Evolutionary conservation across 768 basidiomycete genomes (phyloP).

Genomic region (Rhodotorula diobovata): DNA sequence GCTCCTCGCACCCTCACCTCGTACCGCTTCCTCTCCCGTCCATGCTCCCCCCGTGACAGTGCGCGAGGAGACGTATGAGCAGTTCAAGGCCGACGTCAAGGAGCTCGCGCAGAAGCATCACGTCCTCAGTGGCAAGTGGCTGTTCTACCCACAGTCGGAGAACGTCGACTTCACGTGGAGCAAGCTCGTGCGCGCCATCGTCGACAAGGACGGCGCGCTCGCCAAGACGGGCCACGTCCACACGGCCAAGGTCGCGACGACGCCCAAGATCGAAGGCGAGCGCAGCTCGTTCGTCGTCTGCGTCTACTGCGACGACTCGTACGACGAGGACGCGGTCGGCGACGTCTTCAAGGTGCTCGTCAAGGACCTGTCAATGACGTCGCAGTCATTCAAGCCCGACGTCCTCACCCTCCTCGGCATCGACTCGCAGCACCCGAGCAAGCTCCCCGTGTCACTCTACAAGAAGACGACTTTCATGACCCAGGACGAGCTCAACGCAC

Average conservation of each 20-base stretch:
- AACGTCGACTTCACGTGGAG: constrained; percentile 23
- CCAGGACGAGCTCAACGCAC: constrained; percentile 18
- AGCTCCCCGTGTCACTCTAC: constrained; percentile 19
- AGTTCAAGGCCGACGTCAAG: constrained; percentile 19
- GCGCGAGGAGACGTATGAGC: constrained; percentile 6
- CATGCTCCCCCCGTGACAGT: neutral
- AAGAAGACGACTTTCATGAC: constrained; percentile 20
- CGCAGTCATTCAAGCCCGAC: constrained; percentile 34
- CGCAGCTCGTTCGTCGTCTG: constrained; percentile 23
- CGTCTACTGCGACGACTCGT: constrained; percentile 39
- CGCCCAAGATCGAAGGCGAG: neutral
- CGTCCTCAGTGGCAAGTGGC: constrained; percentile 37
- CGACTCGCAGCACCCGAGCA: constrained; percentile 33
- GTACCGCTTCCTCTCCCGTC: too few relatives aligned
- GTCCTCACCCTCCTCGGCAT: constrained; percentile 36
- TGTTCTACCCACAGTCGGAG: constrained; percentile 13
- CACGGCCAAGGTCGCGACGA: constrained; percentile 32
- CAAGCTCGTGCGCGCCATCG: constrained; percentile 35
- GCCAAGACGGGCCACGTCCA: constrained; percentile 20
- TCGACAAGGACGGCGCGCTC: constrained; percentile 25
- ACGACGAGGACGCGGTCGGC: constrained; percentile 27
- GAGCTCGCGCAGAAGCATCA: constrained; percentile 30
- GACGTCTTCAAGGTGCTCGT: constrained; percentile 27
- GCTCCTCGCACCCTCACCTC: neutral
- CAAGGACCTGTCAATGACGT: constrained; percentile 3